Percentiles rank a stretch among this genome's conserved stretches.
Conservation (phyloP, 805 yeast genomes). For the Pichia thaimueangensis region DNA sequence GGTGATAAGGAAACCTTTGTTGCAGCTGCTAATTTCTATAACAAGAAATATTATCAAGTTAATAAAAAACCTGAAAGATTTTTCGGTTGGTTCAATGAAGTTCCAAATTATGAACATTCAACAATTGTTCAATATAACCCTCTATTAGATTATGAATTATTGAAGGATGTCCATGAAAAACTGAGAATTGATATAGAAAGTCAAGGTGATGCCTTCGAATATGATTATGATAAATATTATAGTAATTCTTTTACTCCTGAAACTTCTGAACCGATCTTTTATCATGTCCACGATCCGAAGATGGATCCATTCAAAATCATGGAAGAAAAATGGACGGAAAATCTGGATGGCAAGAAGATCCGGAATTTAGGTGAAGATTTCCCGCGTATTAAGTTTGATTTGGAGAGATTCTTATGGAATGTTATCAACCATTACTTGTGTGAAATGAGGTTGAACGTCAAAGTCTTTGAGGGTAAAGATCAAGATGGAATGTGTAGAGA, state of each 20-base stretch:
- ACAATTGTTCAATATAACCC: conserved; percentile 33
- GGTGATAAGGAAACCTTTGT: conserved; percentile 78
- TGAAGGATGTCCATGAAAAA: conserved; percentile 20
- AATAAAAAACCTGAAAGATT: conserved; percentile 33
- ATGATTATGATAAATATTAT: conserved; percentile 25
- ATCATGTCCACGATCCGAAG: conserved; percentile 50
- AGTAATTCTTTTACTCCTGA: conserved; percentile 23
- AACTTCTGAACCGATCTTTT: conserved; percentile 30
- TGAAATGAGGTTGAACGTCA: conserved; percentile 22
- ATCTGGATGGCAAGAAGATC: conserved; percentile 25
- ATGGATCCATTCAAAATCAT: conserved; percentile 42
- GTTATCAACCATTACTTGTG: conserved; percentile 30
- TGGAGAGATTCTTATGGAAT: conserved; percentile 30
- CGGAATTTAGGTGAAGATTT: conserved; percentile 32
- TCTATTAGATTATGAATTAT: conserved; percentile 23
- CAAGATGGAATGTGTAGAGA: conserved; percentile 22
- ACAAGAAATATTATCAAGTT: conserved; percentile 48
- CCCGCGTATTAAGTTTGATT: conserved; percentile 27
- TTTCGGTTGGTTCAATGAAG: conserved; percentile 29
- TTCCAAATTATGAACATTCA: conserved; percentile 30
- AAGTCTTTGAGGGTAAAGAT: conserved; percentile 19
- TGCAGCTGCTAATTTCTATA: conserved; percentile 57
- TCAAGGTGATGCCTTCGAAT: conserved; percentile 22
- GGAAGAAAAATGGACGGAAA: conserved; percentile 24
- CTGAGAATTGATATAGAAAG: conserved; percentile 20